Evolutionary conservation across 1,139 yeast genomes (phyloP).

Genomic region (Kodamaea suecica): DNA sequence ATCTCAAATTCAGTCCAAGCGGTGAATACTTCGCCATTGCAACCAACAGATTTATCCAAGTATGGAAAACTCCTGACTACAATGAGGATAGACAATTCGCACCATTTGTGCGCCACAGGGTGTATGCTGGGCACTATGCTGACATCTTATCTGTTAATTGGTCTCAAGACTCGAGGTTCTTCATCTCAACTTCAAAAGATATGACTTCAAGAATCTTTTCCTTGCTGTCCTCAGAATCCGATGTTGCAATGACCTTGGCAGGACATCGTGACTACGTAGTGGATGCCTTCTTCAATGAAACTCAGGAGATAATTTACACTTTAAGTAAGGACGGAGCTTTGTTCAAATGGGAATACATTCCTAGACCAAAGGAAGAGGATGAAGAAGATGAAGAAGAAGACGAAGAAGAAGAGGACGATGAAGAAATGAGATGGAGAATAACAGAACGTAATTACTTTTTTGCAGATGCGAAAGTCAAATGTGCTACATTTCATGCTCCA

Average conservation of each 20-base stretch:
- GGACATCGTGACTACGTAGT: slow-evolving; percentile 92
- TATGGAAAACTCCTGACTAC: slow-evolving; percentile 88
- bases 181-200: slow-evolving; percentile 85
- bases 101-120: slow-evolving; percentile 87
- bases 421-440: slow-evolving; percentile 73
- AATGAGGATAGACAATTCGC: slow-evolving; percentile 84
- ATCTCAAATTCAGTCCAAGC: slow-evolving; percentile 82
- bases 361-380: slow-evolving; percentile 37
- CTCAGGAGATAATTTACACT: slow-evolving; percentile 88
- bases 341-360: slow-evolving; percentile 83
- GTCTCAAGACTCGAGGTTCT: slow-evolving; percentile 88
- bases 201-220: slow-evolving; percentile 88
- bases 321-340: slow-evolving; percentile 94
- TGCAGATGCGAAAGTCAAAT: slow-evolving; percentile 69
- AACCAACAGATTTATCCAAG: slow-evolving; percentile 76
- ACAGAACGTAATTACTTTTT: slow-evolving; percentile 71
- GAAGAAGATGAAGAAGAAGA: slow-evolving; percentile 35
- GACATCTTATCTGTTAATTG: slow-evolving; percentile 78
- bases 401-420: slow-evolving; percentile 27
- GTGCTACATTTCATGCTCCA: slow-evolving; percentile 78
- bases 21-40: slow-evolving; percentile 88
- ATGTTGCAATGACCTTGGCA: slow-evolving; percentile 80
- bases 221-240: slow-evolving; percentile 65
- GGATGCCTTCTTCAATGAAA: slow-evolving; percentile 77
- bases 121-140: slow-evolving; percentile 89